Base-by-base conservation (phyloP, 1,139 yeast species). In the Debaryomycetaceae sp. region DNA sequence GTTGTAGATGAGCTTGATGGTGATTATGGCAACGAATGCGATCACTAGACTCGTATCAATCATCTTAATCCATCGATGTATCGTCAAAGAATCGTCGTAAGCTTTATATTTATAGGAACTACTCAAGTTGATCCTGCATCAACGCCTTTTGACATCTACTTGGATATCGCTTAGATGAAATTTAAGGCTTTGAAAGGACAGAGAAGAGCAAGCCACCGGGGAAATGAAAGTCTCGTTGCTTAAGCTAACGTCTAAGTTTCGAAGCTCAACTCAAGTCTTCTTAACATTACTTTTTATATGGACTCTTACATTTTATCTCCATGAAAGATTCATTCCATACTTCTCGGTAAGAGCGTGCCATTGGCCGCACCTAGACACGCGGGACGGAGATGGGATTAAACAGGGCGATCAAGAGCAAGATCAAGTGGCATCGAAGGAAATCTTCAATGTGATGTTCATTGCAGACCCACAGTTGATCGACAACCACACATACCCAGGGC, bases 381-480 rank as follows among this genome's bases (percentile, higher is more conserved):
- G 22, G 13, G 30, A 30, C 8, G 29, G 24, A 5, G 35, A 31
- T 19, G 38, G 41, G 5, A 30, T 31, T 22, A 37, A 34, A 19
- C 32, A 34, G 19, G 32, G 37, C 39, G 46, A 42, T 16, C 46
- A 37, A 19, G 38, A 43, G 13, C 40, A 47, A 19, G 47, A 36
- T 19, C 34, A 24, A 2, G 19, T 19, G 8, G 13, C 31, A 14
- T 37, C 38, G 18, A 17, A 36, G 1, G 34, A 33, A 16, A 33
- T 26, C 9, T 50, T 61, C 28, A 61, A 59, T 35, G 60, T 72
- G 18, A 49, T 72, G 37, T 49, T 72, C 13, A 63, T 72, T 24
- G 75, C 78, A 3, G 78, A 72, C 42, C 77, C 78, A 2, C 78
- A 72, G 44, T 60, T 72, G 36, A 71, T 72, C 32, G 78, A 72